These are phyloP conservation scores for Candida quercuum DNA, from an alignment of 805 yeast genomes.

Conservation along the genomic window DNA sequence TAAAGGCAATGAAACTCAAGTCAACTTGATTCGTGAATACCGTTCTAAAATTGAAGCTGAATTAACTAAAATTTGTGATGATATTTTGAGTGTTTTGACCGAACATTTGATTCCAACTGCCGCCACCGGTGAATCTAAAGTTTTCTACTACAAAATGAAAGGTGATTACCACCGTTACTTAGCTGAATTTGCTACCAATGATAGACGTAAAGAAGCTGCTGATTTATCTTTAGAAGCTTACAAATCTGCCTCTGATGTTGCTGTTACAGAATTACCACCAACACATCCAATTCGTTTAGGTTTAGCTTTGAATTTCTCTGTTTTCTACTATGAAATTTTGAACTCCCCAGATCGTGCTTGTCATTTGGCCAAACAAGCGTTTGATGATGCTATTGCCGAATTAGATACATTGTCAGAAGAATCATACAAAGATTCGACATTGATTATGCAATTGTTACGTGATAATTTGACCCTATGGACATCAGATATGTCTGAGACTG, in stretches of 20 bases:
- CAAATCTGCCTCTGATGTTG: slow-evolving; percentile 94
- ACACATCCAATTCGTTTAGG: slow-evolving; percentile 99
- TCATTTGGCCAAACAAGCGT: slow-evolving; percentile 97
- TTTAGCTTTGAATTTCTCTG: slow-evolving; percentile 95
- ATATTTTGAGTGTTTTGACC: slow-evolving; percentile 81
- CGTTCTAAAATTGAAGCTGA: slow-evolving; percentile 93
- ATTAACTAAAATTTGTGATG: slow-evolving; percentile 89
- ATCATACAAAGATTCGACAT: slow-evolving; percentile 96
- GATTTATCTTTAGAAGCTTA: slow-evolving; percentile 90
- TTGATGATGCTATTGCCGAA: slow-evolving; percentile 98
- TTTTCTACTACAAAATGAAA: slow-evolving; percentile 97
- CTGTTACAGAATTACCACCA: slow-evolving; percentile 94
- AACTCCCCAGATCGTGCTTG: slow-evolving; percentile 99
- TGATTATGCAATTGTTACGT: slow-evolving; percentile 97
- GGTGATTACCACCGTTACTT: slow-evolving; percentile 99
- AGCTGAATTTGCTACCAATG: slow-evolving; percentile 93
- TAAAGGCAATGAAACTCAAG: slow-evolving; percentile 91
- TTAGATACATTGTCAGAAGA: slow-evolving; percentile 96
- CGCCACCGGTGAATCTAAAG: slow-evolving; percentile 95
- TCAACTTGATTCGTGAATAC: slow-evolving; percentile 83
- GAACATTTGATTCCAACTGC: slow-evolving; percentile 91
- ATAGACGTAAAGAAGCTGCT: slow-evolving; percentile 89
- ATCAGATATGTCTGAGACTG: slow-evolving; percentile 83
- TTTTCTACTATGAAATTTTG: slow-evolving; percentile 95
- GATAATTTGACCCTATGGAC: slow-evolving; percentile 99